phyloP scores from a whole-genome alignment of 129 eudicot species.

The Helianthus tuberosus region DNA sequence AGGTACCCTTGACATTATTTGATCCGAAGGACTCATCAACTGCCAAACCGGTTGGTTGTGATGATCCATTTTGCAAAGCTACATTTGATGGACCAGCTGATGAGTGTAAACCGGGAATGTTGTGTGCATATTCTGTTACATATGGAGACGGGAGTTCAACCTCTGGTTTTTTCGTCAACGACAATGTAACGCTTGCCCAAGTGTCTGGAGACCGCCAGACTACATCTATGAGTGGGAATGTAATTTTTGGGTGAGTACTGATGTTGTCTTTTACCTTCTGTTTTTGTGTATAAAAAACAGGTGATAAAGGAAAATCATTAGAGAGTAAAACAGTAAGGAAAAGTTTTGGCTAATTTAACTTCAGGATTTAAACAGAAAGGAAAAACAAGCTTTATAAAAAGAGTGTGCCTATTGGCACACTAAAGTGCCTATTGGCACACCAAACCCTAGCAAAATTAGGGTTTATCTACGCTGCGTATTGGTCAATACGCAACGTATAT shows the following conservation, averaged over 20 bases:
- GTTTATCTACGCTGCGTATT: too few species aligned
- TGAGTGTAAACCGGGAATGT: conserved; percentile 59
- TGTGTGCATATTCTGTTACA: conserved; percentile 63
- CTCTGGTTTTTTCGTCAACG: conserved; percentile 68
- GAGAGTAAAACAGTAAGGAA: too few species aligned
- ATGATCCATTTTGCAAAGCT: conserved; percentile 53
- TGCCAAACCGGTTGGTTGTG: conserved; percentile 58
- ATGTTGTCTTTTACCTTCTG: conserved; percentile 3
- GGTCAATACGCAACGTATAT: too few species aligned
- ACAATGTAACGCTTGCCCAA: conserved; percentile 43
- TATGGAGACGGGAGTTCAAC: conserved; percentile 94
- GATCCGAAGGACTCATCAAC: conserved; percentile 60
- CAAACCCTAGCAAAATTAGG: too few species aligned
- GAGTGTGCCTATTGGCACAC: too few species aligned
- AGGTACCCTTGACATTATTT: conserved; percentile 62
- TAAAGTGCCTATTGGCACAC: too few species aligned
- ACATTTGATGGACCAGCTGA: conserved; percentile 32
- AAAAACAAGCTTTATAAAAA: too few species aligned
- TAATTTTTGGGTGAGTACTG: conserved; percentile 76
- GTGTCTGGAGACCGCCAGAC: conserved; percentile 64
- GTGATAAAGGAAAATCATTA: too few species aligned
- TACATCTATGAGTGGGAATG: conserved; percentile 49
- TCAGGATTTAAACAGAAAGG: too few species aligned
- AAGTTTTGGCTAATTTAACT: too few species aligned
- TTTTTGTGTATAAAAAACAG: too few species aligned